phyloP scores from a whole-genome alignment of 164 flowering plant species.

The Umbilicus rupestris region DNA sequence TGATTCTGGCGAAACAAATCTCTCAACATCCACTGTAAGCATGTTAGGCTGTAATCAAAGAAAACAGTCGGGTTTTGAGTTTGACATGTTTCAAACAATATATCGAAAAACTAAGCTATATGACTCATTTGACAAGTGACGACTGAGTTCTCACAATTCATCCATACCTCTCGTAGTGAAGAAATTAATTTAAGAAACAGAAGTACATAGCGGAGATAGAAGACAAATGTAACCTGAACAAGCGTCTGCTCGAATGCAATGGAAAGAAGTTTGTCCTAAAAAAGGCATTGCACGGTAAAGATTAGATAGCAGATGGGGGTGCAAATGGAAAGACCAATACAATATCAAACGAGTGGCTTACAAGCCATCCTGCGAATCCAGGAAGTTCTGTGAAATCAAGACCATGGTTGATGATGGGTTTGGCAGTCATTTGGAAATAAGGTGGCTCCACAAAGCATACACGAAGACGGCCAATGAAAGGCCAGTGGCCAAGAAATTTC shows the following conservation, averaged over 20 bases:
- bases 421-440: slow-evolving; percentile 93
- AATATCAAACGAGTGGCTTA: slow-evolving; percentile 17
- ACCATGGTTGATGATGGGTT: slow-evolving; percentile 83
- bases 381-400: slow-evolving; percentile 91
- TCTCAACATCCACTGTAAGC: slow-evolving; percentile 90
- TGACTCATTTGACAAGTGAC: too few species aligned
- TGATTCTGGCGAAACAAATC: slow-evolving; percentile 48
- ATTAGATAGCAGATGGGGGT: not conserved
- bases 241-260: slow-evolving; percentile 92
- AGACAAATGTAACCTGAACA: slow-evolving; percentile 57
- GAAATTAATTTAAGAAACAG: not conserved
- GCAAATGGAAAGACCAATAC: not conserved
- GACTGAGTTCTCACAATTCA: too few species aligned
- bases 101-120: not conserved
- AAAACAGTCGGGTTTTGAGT: too few species aligned
- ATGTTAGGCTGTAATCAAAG: slow-evolving; percentile 75
- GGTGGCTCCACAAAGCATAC: slow-evolving; percentile 96
- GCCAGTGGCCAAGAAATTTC: slow-evolving; percentile 75
- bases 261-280: slow-evolving; percentile 80
- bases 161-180: too few species aligned
- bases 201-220: not conserved
- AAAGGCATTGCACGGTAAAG: slow-evolving; percentile 7
- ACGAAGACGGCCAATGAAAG: slow-evolving; percentile 75
- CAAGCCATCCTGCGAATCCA: slow-evolving; percentile 97
- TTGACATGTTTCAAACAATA: not conserved